These are phyloP conservation scores for Pontederia crassipes DNA, from an alignment of 176 grass and related monocot species.

Conservation along the genomic window DNA sequence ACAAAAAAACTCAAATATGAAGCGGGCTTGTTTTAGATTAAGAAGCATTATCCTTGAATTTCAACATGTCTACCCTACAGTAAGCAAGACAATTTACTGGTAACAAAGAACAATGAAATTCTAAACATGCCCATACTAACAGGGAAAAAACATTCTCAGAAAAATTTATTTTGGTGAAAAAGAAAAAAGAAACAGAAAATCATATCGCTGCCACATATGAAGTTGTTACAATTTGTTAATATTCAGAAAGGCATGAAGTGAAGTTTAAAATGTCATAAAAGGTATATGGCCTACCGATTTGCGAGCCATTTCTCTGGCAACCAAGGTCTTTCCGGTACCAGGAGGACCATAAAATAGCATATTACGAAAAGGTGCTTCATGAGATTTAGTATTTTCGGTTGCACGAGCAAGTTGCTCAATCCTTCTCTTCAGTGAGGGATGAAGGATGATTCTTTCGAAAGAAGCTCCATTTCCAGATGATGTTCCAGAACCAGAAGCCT, in stretches of 20 bases:
- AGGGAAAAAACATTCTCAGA: too few species aligned
- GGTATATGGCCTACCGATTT: conserved; percentile 63
- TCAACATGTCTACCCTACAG: too few species aligned
- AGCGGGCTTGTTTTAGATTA: too few species aligned
- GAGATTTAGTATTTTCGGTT: conserved; percentile 88
- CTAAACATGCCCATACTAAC: too few species aligned
- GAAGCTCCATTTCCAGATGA: conserved; percentile 10
- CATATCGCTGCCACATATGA: too few species aligned
- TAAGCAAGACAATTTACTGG: too few species aligned
- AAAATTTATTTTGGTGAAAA: too few species aligned
- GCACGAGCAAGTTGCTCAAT: conserved; percentile 86
- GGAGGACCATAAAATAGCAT: conserved; percentile 99
- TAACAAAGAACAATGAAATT: too few species aligned
- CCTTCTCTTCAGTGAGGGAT: conserved; percentile 69
- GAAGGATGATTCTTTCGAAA: conserved; percentile 83
- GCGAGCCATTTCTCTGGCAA: conserved; percentile 86
- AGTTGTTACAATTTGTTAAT: too few species aligned
- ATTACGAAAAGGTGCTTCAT: conserved; percentile 86
- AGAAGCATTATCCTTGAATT: too few species aligned
- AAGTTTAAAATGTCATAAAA: background rate
- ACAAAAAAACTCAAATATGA: too few species aligned
- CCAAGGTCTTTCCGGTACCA: conserved; percentile 95
- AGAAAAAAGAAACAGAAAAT: too few species aligned
- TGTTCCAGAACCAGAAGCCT: conserved; percentile 20
- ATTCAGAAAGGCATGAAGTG: background rate